A percentile compares a stretch with the other conserved stretches of the same genome.
Conservation (phyloP, 352 stramenopile species). For the Lagenidium giganteum region DNA sequence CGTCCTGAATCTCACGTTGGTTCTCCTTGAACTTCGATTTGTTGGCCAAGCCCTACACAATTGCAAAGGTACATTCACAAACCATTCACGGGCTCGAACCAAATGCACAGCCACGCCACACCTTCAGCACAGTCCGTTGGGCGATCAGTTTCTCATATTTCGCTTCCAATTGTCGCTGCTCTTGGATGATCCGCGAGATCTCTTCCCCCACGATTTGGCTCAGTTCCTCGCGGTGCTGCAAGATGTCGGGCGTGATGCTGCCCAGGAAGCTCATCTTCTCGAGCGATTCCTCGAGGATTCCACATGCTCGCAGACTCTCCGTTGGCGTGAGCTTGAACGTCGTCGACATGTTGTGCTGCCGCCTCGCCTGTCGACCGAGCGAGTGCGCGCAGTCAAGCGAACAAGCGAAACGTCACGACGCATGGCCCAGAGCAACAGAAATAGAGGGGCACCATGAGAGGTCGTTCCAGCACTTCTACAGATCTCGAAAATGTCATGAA, state of each 20-base stretch:
- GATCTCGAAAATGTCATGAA: no score
- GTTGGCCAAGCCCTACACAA: constrained; percentile 79
- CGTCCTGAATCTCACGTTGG: constrained; percentile 90
- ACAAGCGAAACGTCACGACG: no score
- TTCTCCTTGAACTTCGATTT: constrained; percentile 93
- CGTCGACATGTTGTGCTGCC: constrained; percentile 14
- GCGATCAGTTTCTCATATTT: constrained; percentile 90
- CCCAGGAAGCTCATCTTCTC: constrained; percentile 90
- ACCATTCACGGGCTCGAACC: background rate
- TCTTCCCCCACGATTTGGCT: constrained; percentile 90
- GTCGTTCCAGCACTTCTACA: no score
- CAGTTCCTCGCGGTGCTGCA: constrained; percentile 90
- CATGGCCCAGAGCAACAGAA: no score
- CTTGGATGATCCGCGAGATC: constrained; percentile 91
- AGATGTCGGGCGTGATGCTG: constrained; percentile 88
- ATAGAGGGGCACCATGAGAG: no score
- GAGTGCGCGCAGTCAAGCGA: no score
- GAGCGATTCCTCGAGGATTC: constrained; percentile 85
- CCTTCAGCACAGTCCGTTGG: constrained; percentile 81
- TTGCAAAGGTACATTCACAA: constrained; percentile 1
- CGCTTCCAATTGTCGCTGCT: constrained; percentile 81
- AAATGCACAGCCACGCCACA: constrained; percentile 2
- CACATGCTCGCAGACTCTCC: constrained; percentile 67
- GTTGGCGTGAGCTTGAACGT: constrained; percentile 59
- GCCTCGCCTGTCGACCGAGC: no score